Percentiles rank a stretch among this genome's conserved stretches.
These are phyloP conservation scores for Mortierella sp. DNA, from an alignment of 371 early-diverging fungal species.

Conservation along the genomic window DNA sequence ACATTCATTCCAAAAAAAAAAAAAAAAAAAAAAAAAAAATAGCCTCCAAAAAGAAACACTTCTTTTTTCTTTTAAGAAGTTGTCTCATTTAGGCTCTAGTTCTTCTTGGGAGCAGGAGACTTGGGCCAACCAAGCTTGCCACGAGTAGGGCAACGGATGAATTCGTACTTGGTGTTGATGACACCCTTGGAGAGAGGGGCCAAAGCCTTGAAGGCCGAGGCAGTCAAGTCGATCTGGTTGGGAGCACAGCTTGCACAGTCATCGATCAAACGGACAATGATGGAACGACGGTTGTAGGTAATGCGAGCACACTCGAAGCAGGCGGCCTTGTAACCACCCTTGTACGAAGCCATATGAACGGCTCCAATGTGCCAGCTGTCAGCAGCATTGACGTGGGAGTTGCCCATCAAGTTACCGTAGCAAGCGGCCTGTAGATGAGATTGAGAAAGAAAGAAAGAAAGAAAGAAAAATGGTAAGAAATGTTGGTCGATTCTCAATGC, in stretches of 20 bases:
- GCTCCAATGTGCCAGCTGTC: constrained; percentile 50
- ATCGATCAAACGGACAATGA: constrained; percentile 46
- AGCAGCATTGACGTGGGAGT: constrained; percentile 39
- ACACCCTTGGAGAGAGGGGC: constrained; percentile 41
- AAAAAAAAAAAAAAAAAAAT: no score
- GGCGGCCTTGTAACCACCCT: constrained; percentile 21
- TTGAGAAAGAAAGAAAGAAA: neutral
- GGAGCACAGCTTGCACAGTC: constrained; percentile 39
- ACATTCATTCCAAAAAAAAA: no score
- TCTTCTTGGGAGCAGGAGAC: constrained; percentile 19
- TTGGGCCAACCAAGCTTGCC: constrained; percentile 44
- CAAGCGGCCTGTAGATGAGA: constrained; percentile 28
- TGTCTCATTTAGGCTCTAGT: constrained; percentile 17
- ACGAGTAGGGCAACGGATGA: constrained; percentile 25
- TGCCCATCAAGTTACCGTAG: constrained; percentile 40
- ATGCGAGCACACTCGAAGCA: constrained; percentile 52
- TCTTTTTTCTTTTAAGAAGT: no score
- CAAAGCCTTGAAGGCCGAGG: constrained; percentile 46
- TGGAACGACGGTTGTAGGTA: constrained; percentile 15
- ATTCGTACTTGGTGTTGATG: constrained; percentile 28
- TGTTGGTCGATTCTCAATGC: neutral
- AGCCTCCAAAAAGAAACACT: no score
- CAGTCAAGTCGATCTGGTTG: constrained; percentile 48
- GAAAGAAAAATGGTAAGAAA: neutral
- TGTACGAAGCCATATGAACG: constrained; percentile 30